Evolutionary conservation across 805 yeast species (phyloP).

Genomic region (Saccharomyces cerevisiae): DNA sequence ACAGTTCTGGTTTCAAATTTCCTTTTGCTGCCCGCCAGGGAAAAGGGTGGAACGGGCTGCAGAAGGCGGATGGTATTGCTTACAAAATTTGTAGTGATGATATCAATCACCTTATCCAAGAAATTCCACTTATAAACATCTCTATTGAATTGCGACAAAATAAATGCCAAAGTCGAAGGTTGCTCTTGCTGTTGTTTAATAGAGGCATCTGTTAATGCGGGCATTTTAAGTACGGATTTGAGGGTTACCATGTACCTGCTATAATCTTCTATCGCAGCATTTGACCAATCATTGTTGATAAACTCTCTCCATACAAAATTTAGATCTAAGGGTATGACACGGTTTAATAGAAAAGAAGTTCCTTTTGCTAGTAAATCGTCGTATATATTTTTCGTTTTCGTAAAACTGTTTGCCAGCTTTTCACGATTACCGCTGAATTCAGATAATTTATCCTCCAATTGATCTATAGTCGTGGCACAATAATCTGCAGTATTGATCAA

Average conservation of each 20-base stretch:
- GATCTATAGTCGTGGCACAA: conserved; percentile 67
- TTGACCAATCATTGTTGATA: conserved; percentile 66
- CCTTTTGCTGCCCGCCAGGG: conserved; percentile 20
- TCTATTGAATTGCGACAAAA: conserved; percentile 53
- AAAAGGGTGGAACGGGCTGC: conserved; percentile 57
- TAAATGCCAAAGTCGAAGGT: conserved; percentile 24
- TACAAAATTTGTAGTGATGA: conserved; percentile 47
- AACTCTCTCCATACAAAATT: conserved; percentile 79
- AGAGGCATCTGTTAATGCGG: neutral
- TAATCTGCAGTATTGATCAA: conserved; percentile 86
- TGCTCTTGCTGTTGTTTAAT: neutral
- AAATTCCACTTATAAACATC: conserved; percentile 65
- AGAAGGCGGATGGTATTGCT: conserved; percentile 46
- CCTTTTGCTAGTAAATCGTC: conserved; percentile 50
- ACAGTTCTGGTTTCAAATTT: conserved; percentile 20
- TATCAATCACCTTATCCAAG: conserved; percentile 68
- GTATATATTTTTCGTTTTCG: conserved; percentile 46
- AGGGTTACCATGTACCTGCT: conserved; percentile 62
- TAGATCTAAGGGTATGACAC: conserved; percentile 49
- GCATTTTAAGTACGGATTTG: conserved; percentile 33
- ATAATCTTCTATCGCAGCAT: conserved; percentile 58
- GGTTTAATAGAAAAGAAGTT: conserved; percentile 45
- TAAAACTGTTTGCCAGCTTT: conserved; percentile 43
- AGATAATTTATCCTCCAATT: conserved; percentile 56
- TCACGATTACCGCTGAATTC: conserved; percentile 36